Percentiles rank a stretch among this genome's conserved stretches.
Conservation (phyloP, 495 filamentous ascomycete species). For the Lasiosphaeris hirsuta region DNA sequence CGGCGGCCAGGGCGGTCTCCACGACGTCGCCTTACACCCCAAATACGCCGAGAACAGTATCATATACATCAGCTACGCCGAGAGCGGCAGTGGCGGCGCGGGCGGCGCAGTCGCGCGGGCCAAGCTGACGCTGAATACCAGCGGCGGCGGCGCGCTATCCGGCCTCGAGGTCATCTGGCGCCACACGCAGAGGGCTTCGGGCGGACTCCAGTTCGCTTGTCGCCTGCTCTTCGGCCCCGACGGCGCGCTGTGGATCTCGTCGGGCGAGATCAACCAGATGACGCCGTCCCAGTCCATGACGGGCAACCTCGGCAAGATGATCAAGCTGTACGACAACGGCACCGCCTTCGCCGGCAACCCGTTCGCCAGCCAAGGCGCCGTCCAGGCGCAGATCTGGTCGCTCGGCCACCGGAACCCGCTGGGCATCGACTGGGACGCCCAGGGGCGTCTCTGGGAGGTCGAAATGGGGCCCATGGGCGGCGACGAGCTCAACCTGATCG, state of each 20-base stretch:
- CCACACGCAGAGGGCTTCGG: slow-evolving; percentile 29
- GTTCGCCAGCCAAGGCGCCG: slow-evolving; percentile 30
- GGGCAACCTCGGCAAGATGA: slow-evolving; percentile 37
- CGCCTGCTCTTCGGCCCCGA: slow-evolving; percentile 33
- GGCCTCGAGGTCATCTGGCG: slow-evolving; percentile 36
- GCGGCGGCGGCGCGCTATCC: slow-evolving; percentile 33
- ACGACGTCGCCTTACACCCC: slow-evolving; percentile 37
- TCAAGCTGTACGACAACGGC: slow-evolving; percentile 36
- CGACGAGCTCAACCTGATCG: slow-evolving; percentile 38
- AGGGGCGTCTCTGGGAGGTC: slow-evolving; percentile 38
- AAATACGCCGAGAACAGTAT: slow-evolving; percentile 32
- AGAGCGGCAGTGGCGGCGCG: slow-evolving; percentile 29
- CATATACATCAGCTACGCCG: slow-evolving; percentile 39
- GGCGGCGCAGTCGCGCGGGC: slow-evolving; percentile 34
- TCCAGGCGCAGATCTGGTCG: slow-evolving; percentile 32
- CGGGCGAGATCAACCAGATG: slow-evolving; percentile 36
- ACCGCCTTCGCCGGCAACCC: slow-evolving; percentile 34
- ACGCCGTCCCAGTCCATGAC: slow-evolving; percentile 34
- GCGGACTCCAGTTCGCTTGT: slow-evolving; percentile 31
- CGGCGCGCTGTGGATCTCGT: slow-evolving; percentile 35
- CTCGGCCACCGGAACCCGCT: slow-evolving; percentile 36
- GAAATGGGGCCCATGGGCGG: slow-evolving; percentile 40
- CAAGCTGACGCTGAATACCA: slow-evolving; percentile 32
- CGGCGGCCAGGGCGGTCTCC: slow-evolving; percentile 35
- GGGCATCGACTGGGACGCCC: slow-evolving; percentile 37